phyloP scores from a whole-genome alignment of 148 eudicot genomes.

The Heliamphora exappendiculata region DNA sequence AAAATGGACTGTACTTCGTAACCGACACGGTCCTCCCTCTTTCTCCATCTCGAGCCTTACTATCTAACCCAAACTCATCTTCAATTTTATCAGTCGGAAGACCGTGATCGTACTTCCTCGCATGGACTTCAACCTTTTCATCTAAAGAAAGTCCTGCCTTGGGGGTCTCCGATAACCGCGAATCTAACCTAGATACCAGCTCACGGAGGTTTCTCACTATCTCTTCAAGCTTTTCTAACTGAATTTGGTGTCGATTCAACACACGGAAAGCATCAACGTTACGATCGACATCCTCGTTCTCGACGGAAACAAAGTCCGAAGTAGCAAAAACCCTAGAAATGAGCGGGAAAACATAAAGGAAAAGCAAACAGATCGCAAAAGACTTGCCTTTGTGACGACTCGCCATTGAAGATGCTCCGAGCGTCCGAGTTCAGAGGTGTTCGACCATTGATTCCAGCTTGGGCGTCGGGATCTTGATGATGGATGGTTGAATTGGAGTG shows the following conservation, averaged over 20 bases:
- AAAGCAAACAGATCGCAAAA: conserved; percentile 21
- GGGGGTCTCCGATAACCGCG: conserved; percentile 22
- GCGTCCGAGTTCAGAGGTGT: background rate
- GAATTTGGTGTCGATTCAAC: conserved; percentile 38
- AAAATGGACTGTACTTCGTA: conserved; percentile 62
- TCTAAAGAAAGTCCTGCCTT: conserved; percentile 7
- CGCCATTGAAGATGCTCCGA: conserved; percentile 18
- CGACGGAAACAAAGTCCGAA: conserved; percentile 12
- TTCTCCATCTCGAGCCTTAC: conserved; percentile 16
- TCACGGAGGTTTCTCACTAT: conserved; percentile 54
- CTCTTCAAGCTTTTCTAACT: conserved; percentile 68
- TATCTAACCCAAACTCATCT: conserved; percentile 16
- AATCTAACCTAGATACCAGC: conserved; percentile 66
- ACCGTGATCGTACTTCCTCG: conserved; percentile 1
- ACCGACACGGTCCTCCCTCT: conserved; percentile 32
- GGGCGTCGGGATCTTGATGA: background rate
- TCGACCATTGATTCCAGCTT: background rate
- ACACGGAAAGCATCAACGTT: conserved; percentile 1
- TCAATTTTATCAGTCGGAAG: conserved; percentile 8
- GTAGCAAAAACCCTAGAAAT: conserved; percentile 30
- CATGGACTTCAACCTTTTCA: conserved; percentile 9
- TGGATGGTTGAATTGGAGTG: background rate
- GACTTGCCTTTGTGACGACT: conserved; percentile 47
- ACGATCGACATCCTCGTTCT: conserved; percentile 7
- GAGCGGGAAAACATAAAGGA: conserved; percentile 8